Percentiles rank a stretch among this genome's conserved stretches.
Conservation (phyloP, 257 asterid genomes). For the Solanum gandarillasii region DNA sequence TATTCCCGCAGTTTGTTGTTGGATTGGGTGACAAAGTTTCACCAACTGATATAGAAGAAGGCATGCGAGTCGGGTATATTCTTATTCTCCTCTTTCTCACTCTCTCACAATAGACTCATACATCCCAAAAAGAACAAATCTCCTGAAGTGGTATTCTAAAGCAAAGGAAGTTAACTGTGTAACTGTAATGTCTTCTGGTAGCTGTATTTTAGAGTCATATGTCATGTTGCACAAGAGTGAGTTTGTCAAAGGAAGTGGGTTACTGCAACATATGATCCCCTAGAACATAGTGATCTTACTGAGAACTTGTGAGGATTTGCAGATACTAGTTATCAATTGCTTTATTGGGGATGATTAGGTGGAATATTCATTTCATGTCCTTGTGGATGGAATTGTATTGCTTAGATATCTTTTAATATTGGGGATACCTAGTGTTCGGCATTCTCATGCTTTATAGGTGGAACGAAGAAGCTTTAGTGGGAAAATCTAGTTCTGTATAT, state of each 20-base stretch:
- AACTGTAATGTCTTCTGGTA: neutral
- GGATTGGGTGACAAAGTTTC: conserved; percentile 96
- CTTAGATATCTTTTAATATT: neutral
- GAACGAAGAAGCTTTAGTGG: neutral
- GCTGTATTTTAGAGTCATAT: neutral
- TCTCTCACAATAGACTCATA: too few species aligned
- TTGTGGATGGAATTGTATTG: neutral
- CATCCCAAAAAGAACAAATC: neutral
- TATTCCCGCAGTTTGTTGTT: conserved; percentile 69
- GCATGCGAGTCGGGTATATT: conserved; percentile 94
- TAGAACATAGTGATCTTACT: neutral
- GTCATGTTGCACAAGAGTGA: neutral
- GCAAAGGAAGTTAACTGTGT: neutral
- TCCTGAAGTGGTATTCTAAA: neutral
- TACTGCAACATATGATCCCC: neutral
- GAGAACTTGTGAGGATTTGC: neutral
- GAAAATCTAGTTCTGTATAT: neutral
- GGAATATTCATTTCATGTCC: neutral
- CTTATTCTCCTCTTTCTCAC: neutral
- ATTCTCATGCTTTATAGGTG: neutral
- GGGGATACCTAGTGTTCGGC: neutral
- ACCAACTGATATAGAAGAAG: conserved; percentile 97
- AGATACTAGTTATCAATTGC: neutral
- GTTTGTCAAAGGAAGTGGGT: neutral
- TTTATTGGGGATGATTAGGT: neutral